Conservation (phyloP, 805 yeast species). For the Tetrapisispora nanseiensis region DNA sequence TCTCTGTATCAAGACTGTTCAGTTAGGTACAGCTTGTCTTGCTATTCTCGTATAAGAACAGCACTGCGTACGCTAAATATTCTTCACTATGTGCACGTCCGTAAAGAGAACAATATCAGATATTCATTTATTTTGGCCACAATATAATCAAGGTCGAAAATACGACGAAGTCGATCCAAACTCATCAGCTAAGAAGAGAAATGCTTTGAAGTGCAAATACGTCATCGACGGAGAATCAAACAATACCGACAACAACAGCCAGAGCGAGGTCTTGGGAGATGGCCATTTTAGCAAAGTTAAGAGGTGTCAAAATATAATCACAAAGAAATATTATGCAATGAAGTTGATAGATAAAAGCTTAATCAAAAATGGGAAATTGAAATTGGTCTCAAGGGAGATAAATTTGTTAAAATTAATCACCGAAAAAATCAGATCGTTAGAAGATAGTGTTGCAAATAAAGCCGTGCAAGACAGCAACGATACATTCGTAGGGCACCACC, state of each 20-base stretch:
- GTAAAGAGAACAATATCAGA: conserved; percentile 4
- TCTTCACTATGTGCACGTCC: background rate
- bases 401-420: conserved; percentile 34
- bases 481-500: conserved; percentile 31
- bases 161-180: background rate
- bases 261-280: conserved; percentile 28
- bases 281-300: conserved; percentile 44
- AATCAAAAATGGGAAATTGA: conserved; percentile 21
- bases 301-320: conserved; percentile 37
- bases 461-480: background rate
- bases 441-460: conserved; percentile 11
- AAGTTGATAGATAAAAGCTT: conserved; percentile 30
- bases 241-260: too few relatives aligned
- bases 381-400: conserved; percentile 51
- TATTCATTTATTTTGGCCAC: conserved; percentile 2
- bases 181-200: background rate
- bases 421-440: conserved; percentile 24
- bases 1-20: too few relatives aligned
- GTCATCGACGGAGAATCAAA: conserved; percentile 10
- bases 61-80: too few relatives aligned
- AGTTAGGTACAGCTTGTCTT: too few relatives aligned
- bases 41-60: too few relatives aligned
- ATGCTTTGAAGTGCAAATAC: conserved; percentile 23
- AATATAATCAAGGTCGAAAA: background rate
- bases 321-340: conserved; percentile 39